Evolutionary conservation across 2,329 filamentous ascomycete genomes (phyloP).

Genomic region (Fusarium sp.): DNA sequence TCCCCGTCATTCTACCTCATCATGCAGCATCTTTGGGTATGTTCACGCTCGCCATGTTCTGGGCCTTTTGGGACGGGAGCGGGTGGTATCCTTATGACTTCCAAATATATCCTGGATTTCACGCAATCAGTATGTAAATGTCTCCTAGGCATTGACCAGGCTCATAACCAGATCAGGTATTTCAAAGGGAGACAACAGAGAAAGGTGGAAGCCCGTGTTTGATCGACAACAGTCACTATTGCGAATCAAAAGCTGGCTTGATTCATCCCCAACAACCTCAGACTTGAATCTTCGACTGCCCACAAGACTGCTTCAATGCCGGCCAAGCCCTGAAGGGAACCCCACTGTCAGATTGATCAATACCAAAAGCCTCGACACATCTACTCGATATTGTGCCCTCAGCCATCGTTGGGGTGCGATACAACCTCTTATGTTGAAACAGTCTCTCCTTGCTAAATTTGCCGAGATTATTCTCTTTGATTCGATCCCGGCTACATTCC

Average conservation of each 20-base stretch:
- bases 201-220: constrained; percentile 21
- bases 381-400: constrained; percentile 32
- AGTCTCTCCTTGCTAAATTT: constrained; percentile 10
- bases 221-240: constrained; percentile 28
- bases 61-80: not conserved
- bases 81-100: constrained; percentile 8
- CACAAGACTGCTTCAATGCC: constrained; percentile 31
- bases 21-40: not conserved
- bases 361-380: not conserved
- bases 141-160: fast-evolving
- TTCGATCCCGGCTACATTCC: constrained; percentile 33
- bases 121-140: constrained; percentile 18
- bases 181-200: not conserved
- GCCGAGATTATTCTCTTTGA: constrained; percentile 14
- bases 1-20: constrained; percentile 15
- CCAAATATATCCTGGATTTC: constrained; percentile 9
- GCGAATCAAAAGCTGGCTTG: constrained; percentile 28
- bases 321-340: not conserved
- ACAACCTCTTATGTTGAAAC: constrained; percentile 29
- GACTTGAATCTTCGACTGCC: constrained; percentile 19
- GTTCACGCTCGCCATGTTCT: constrained; percentile 23
- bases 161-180: constrained; percentile 8
- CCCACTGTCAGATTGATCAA: constrained; percentile 20
- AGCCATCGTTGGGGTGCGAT: constrained; percentile 37
- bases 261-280: not conserved